phyloP scores from a whole-genome alignment of 768 basidiomycete genomes.

The Mycena indigotica region DNA sequence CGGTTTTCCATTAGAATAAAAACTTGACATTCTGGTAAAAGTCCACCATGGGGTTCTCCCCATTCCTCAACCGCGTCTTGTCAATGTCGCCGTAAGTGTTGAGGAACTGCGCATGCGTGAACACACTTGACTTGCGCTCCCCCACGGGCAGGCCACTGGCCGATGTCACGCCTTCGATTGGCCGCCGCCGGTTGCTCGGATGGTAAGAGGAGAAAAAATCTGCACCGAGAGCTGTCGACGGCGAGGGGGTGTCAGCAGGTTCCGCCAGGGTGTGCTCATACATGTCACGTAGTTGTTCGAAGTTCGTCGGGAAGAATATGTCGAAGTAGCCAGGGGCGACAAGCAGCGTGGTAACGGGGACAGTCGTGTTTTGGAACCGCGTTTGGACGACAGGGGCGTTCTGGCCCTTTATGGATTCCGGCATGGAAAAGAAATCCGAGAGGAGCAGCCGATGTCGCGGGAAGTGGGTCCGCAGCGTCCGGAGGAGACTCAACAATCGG shows the following conservation, averaged over 20 bases:
- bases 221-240: constrained; percentile 53
- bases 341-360: constrained; percentile 87
- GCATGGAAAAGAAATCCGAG: constrained; percentile 88
- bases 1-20: constrained; percentile 83
- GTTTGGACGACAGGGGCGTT: constrained; percentile 96
- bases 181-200: constrained; percentile 57
- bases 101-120: constrained; percentile 88
- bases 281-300: constrained; percentile 82
- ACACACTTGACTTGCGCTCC: constrained; percentile 81
- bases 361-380: constrained; percentile 77
- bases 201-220: constrained; percentile 75
- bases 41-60: constrained; percentile 86
- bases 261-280: constrained; percentile 82
- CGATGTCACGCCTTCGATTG: constrained; percentile 70
- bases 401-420: constrained; percentile 78
- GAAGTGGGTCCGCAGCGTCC: constrained; percentile 79
- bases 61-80: constrained; percentile 71
- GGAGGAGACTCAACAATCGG: constrained; percentile 81
- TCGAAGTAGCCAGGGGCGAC: constrained; percentile 97
- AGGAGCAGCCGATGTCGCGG: constrained; percentile 93
- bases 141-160: constrained; percentile 79
- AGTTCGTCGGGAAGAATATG: constrained; percentile 97
- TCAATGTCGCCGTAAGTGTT: constrained; percentile 77
- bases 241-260: constrained; percentile 48
- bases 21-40: constrained; percentile 95